A percentile compares a stretch with the other conserved stretches of the same genome.
These are phyloP conservation scores for Cladosporium sp. DNA, from an alignment of 2,329 filamentous ascomycete species.

Conservation along the genomic window DNA sequence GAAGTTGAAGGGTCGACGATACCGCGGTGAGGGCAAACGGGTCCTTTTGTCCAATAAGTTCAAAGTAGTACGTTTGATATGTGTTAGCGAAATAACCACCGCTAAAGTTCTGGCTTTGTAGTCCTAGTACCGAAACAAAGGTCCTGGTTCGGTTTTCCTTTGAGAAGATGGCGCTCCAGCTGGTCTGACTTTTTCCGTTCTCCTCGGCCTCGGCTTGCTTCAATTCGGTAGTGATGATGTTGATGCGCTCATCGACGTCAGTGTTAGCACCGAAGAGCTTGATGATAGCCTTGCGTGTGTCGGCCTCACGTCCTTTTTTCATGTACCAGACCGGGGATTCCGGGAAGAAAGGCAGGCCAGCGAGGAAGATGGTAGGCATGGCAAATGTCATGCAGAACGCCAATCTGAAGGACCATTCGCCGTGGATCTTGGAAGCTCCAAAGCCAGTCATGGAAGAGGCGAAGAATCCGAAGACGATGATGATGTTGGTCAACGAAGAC, in stretches of 20 bases:
- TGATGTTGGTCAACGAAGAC: slow-evolving; percentile 25
- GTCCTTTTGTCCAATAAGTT: slow-evolving; percentile 22
- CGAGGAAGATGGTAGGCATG: slow-evolving; percentile 21
- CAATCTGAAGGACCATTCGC: slow-evolving; percentile 22
- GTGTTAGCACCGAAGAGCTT: slow-evolving; percentile 21
- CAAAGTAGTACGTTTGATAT: slow-evolving; percentile 24
- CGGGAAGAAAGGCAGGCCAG: slow-evolving; percentile 53
- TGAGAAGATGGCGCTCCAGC: slow-evolving; percentile 24
- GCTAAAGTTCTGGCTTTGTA: slow-evolving; percentile 23
- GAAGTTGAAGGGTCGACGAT: slow-evolving; percentile 21
- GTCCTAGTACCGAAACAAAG: slow-evolving; percentile 23
- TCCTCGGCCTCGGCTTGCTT: slow-evolving; percentile 19
- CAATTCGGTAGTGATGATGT: slow-evolving; percentile 21
- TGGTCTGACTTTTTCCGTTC: slow-evolving; percentile 23
- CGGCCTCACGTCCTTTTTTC: slow-evolving; percentile 57
- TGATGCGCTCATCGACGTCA: slow-evolving; percentile 18
- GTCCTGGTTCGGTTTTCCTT: slow-evolving; percentile 24
- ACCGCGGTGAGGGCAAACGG: slow-evolving; percentile 23
- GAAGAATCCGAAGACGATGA: slow-evolving; percentile 27
- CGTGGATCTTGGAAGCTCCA: slow-evolving; percentile 23
- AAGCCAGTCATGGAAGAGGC: slow-evolving; percentile 23
- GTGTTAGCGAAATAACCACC: slow-evolving; percentile 22
- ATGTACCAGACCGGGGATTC: slow-evolving; percentile 88
- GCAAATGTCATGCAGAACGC: slow-evolving; percentile 26
- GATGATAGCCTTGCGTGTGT: slow-evolving; percentile 49